Evolutionary conservation across 306 rosid species (phyloP), one percentile per base, ranked within the genome.

Genomic region (Vachellia collinsii): DNA sequence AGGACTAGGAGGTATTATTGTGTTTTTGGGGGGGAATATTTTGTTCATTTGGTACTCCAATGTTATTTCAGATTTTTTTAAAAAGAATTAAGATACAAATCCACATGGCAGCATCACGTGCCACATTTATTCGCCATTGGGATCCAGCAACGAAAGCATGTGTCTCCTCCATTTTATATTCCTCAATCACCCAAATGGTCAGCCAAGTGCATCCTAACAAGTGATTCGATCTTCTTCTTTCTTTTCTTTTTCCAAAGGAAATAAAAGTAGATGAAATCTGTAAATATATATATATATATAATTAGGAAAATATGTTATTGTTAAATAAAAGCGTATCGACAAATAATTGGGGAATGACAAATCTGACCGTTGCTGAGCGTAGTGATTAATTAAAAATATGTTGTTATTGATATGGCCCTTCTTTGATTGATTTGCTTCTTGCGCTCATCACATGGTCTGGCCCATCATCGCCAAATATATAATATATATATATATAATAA

Each of bases 81-180:
- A 29, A 29, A 0, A 29, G 2, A 29, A 2, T 29, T 29, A 9
- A 42, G 41, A 69, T 29, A 61, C 4, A 48, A 2, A 41, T 14
- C 70, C 76, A 82, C 86, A 83, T 84, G 88, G 75, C 76, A 42
- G 7, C 3, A 48, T 79, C 90, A 80, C 88, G 87, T 85, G 92
- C 48, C 66, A 59, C 50, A 54, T 66, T 70, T 75, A 47, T 66
- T 83, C 74, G 65, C 29, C 22, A 61, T 48, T 80, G 84, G 41
- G 77, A 44, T 87, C 84, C 88, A 80, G 78, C 87, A 39, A 81
- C 56, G 11, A 43, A 63, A 66, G 80, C 69, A 72, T 37, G 73
- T 8, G 58, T 64, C 64, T 74, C 5, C 34, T 25, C 39, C n/a
- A 77, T 54, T 3, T 56, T 72, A 37, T 37, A 65, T 7, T 65